Evolutionary conservation across 352 stramenopile genomes (phyloP), one percentile per base, ranked within the genome.

Genomic region (Elongisporangium senticosum): DNA sequence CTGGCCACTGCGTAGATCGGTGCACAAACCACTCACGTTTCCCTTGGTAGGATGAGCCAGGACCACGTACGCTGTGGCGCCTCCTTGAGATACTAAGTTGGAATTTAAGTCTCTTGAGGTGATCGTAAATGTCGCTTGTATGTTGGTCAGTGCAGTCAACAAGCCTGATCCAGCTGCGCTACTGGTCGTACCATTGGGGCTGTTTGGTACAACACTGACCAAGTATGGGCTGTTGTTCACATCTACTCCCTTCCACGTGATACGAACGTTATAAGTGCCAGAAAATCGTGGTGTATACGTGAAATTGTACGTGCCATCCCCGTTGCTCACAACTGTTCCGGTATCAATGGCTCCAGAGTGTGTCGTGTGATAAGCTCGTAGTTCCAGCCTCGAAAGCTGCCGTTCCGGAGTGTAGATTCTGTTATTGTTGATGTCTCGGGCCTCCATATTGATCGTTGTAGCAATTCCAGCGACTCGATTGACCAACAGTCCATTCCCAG

Each of bases 211-310:
- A 13, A 89, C 72, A 1, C 64, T 83, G 33, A 89, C 65, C 0
- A 50, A 20, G 28, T 89, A 93, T 14, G 83, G 83, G 51, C 75
- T 87, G 40, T 88, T 83, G 53, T 80, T 69, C 7, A 93, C 68
- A 11, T 83, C 62, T 2, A 62, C 52, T 7, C 62, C 68, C 28
- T 72, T 71, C 26, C 78, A 65, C 0, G 58, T 74, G 49, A 90
- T 56, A 24, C 73, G 61, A n/a, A 91, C 60, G 6, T 56, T 71
- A 55, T 85, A 88, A 21, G 28, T 75, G 1, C 78, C 78, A 49
- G 47, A 57, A 5, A 83, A 56, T 24, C 67, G 69, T 47, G 77
- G 72, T 11, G 62, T 80, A 51, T 85, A 88, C 22, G 55, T 74
- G 20, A 84, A 59, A 2, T 51, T 61, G 50, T 83, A 88, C 2